Evolutionary conservation across 148 eudicot genomes (phyloP).

Genomic region (Rhododendron mucronatum): DNA sequence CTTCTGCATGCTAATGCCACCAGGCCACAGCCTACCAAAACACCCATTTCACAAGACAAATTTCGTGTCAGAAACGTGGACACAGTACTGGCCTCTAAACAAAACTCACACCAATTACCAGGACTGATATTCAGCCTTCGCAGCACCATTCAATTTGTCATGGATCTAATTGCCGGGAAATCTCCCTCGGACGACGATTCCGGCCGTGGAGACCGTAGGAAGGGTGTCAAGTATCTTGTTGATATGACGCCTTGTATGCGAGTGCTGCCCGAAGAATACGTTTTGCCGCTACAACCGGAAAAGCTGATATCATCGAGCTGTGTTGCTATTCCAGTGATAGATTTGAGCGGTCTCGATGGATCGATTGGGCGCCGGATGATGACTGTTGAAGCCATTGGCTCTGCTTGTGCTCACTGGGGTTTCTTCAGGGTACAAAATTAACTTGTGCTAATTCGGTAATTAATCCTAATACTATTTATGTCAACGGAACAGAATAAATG

Average conservation of each 20-base stretch:
- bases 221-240: slow-evolving; percentile 6
- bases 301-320: not conserved
- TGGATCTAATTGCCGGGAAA: not conserved
- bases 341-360: slow-evolving; percentile 19
- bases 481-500: not conserved
- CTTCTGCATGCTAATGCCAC: slow-evolving; percentile 2
- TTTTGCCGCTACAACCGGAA: not conserved
- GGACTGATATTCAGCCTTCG: not conserved
- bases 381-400: slow-evolving; percentile 11
- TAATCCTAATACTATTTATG: not conserved
- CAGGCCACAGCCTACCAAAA: not conserved
- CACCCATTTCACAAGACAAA: not conserved
- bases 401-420: slow-evolving; percentile 25
- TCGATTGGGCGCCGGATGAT: not conserved
- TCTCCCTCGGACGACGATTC: not conserved
- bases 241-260: not conserved
- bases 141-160: not conserved
- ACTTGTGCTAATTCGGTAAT: not conserved
- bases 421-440: slow-evolving; percentile 15
- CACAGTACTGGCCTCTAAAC: not conserved
- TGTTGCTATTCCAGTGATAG: slow-evolving; percentile 13
- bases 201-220: not conserved
- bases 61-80: not conserved
- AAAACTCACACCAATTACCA: not conserved
- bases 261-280: not conserved